phyloP scores from a whole-genome alignment of 345 rosid genomes.

The Psidium guajava region DNA sequence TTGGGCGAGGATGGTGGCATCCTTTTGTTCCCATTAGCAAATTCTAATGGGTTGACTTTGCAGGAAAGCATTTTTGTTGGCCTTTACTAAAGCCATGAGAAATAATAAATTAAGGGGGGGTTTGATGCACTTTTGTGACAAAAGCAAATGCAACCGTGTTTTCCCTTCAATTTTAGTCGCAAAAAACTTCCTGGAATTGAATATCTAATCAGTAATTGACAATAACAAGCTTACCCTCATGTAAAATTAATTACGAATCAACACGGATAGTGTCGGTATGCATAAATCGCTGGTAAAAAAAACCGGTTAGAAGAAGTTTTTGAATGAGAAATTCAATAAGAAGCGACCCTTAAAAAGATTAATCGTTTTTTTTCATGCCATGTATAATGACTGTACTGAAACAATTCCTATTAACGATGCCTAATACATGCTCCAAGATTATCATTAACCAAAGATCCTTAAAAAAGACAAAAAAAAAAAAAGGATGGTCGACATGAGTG shows the following conservation, averaged over 20 bases:
- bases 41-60: not conserved
- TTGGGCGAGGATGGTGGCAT: not conserved
- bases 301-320: not conserved
- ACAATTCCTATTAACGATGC: not conserved
- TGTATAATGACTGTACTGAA: not conserved
- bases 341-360: not conserved
- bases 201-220: not conserved
- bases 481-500: not conserved
- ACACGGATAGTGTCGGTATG: not conserved
- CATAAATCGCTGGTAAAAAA: not conserved
- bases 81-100: not conserved
- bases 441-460: not conserved
- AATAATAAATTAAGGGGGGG: not conserved
- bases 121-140: not conserved
- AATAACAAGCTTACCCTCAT: not conserved
- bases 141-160: not conserved
- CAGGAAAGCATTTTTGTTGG: not conserved
- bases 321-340: not conserved
- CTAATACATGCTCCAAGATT: not conserved
- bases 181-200: not conserved
- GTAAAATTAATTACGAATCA: not conserved
- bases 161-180: not conserved
- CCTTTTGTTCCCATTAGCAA: not conserved
- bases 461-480: not conserved
- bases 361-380: not conserved